Base-by-base conservation (phyloP, 179 eudicot genomes). In the Silene coronaria region DNA sequence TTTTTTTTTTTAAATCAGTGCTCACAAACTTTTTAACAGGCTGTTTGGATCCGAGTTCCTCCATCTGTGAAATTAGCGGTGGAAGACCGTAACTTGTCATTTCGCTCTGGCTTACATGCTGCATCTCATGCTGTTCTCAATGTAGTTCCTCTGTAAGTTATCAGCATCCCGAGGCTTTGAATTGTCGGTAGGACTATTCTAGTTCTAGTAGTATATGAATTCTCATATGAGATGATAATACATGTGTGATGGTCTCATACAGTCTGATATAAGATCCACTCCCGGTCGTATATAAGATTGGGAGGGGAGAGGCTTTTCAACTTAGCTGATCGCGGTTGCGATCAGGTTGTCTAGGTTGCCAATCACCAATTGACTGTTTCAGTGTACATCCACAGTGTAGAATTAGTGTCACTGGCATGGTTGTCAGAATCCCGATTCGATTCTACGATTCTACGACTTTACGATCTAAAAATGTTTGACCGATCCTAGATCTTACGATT, bases 51-150 rank as follows among this genome's bases (percentile, higher is more conserved):
- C 80, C 90, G 84, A 77, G 97, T 95, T 65, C 88, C 97, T 71
- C 88, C 87, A 71, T 88, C 95, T 63, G 78, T 90, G 63, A 93
- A 92, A 84, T 72, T 79, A 78, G 90, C 87, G 51, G 93, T 93
- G 73, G 93, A 88, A 86, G 78, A 22, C 13, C 77, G 76, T 59
- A 53, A 78, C 19, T 77, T 83, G 58, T 80, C 88, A 30, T 91
- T 93, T 81, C 96, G 89, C 72, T 89, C 87, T 26, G 99, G 99
- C 75, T 83, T 92, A 84, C 99, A 95, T 87, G 99, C 99, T 84
- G 99, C 95, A 75, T 88, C 91, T 66, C 99, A 95, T 87, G 94
- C 99, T 77, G 86, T 89, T 81, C 97, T 87, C 67, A 91, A 95
- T 82, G 90, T 95, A 46, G 92, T 91, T 72, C 99, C 99, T 73